These are phyloP conservation scores for Melocanna baccifera DNA, from an alignment of 176 grass and related monocot genomes.

Conservation along the genomic window DNA sequence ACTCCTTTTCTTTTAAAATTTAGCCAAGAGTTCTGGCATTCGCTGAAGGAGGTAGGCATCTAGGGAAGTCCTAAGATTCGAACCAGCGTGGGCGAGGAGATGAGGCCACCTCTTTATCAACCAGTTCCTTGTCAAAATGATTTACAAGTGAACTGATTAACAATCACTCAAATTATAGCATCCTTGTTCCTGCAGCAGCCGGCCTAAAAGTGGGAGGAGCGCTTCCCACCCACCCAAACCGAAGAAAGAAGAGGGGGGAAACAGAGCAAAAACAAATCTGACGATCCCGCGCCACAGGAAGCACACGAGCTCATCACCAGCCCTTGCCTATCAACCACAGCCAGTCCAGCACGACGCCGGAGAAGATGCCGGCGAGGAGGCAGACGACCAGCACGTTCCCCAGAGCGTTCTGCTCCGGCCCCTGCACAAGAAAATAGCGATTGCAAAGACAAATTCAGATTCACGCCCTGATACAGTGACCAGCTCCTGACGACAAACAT, in stretches of 20 bases:
- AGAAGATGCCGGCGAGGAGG: slow-evolving; percentile 64
- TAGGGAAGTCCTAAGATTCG: too few species aligned
- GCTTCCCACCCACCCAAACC: not conserved
- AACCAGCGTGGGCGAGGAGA: too few species aligned
- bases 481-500: not conserved
- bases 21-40: too few species aligned
- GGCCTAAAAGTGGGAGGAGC: not conserved
- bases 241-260: not conserved
- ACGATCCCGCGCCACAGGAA: not conserved
- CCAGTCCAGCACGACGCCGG: slow-evolving; percentile 75
- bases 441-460: not conserved
- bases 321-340: slow-evolving; percentile 80
- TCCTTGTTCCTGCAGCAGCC: not conserved
- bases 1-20: too few species aligned
- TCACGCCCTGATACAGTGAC: not conserved
- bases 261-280: not conserved
- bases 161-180: not conserved
- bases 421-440: slow-evolving; percentile 28
- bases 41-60: too few species aligned
- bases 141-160: not conserved
- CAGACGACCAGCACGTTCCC: slow-evolving; percentile 70
- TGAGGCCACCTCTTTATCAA: too few species aligned
- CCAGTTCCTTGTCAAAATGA: not conserved
- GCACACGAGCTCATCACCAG: slow-evolving; percentile 37
- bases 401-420: slow-evolving; percentile 75